Evolutionary conservation across 495 filamentous ascomycete genomes (phyloP).

Genomic region (Cryomyces minteri): DNA sequence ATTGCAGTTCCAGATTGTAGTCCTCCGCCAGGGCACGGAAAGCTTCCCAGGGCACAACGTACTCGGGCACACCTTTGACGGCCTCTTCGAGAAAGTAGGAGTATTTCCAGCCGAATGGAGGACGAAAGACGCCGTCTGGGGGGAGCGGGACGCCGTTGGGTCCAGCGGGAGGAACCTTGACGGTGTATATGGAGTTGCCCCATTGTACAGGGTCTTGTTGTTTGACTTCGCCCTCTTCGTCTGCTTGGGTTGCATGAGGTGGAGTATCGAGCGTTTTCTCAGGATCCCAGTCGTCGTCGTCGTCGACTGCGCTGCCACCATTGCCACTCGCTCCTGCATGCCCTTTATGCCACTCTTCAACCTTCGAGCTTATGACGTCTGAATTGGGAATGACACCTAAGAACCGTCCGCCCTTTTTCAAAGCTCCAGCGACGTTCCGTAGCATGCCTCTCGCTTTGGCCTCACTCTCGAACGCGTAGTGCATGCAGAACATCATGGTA

Average conservation of each 20-base stretch:
- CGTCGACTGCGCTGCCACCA: constrained; percentile 1
- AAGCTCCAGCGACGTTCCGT: constrained; percentile 67
- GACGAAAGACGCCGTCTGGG: constrained; percentile 67
- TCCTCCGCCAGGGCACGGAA: constrained; percentile 89
- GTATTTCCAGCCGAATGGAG: constrained; percentile 94
- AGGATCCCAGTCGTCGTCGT: constrained; percentile 11
- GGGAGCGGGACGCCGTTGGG: constrained; percentile 20
- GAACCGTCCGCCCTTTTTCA: constrained; percentile 89
- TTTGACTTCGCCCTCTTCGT: constrained; percentile 28
- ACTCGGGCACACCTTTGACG: constrained; percentile 90
- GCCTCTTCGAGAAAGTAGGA: constrained; percentile 90
- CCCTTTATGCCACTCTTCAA: constrained; percentile 25
- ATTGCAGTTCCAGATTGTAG: constrained; percentile 88
- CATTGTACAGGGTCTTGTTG: constrained; percentile 45
- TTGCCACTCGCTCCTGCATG: constrained; percentile 5
- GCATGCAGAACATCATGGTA: constrained; percentile 98
- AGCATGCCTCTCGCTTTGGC: constrained; percentile 81
- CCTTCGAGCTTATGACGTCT: constrained; percentile 56
- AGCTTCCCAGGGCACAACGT: constrained; percentile 95
- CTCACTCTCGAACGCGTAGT: constrained; percentile 90
- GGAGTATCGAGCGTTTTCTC: constrained; percentile 14
- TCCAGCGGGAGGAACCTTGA: constrained; percentile 66
- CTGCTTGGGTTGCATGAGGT: constrained; percentile 3
- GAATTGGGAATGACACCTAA: constrained; percentile 88
- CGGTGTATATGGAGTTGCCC: constrained; percentile 84